Evolutionary conservation across 306 rosid species (phyloP).

Genomic region (Delonix regia): DNA sequence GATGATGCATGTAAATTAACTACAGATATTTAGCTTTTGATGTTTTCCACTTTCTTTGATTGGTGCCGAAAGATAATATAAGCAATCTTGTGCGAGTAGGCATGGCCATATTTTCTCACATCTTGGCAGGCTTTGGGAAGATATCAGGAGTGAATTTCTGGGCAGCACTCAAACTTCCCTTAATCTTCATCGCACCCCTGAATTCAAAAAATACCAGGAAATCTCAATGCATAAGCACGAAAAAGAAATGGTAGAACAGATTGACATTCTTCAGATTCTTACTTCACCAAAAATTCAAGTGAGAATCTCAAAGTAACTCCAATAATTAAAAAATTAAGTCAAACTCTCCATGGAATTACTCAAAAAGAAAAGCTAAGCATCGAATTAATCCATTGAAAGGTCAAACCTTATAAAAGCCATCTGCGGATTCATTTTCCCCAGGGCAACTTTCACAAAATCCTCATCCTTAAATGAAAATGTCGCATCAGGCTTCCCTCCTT

Average conservation of each 20-base stretch:
- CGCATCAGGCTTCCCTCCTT: conserved; percentile 95
- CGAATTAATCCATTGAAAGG: background rate
- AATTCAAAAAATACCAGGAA: conserved; percentile 27
- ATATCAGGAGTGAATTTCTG: conserved; percentile 88
- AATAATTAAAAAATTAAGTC: background rate
- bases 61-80: conserved; percentile 1
- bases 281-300: background rate
- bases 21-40: conserved; percentile 9
- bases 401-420: conserved; percentile 87
- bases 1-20: conserved; percentile 23
- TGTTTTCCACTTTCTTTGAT: conserved; percentile 28
- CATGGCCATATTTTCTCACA: conserved; percentile 53
- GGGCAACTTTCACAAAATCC: conserved; percentile 84
- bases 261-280: background rate
- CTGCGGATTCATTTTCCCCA: conserved; percentile 92
- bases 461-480: conserved; percentile 84
- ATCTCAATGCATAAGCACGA: background rate
- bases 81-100: conserved; percentile 28
- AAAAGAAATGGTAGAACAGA: background rate
- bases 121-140: conserved; percentile 93
- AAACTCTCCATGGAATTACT: background rate
- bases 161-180: conserved; percentile 91
- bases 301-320: background rate
- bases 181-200: conserved; percentile 87
- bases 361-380: conserved; percentile 10